Conservation (phyloP, 257 asterid species). For the Capsicum chinense region DNA sequence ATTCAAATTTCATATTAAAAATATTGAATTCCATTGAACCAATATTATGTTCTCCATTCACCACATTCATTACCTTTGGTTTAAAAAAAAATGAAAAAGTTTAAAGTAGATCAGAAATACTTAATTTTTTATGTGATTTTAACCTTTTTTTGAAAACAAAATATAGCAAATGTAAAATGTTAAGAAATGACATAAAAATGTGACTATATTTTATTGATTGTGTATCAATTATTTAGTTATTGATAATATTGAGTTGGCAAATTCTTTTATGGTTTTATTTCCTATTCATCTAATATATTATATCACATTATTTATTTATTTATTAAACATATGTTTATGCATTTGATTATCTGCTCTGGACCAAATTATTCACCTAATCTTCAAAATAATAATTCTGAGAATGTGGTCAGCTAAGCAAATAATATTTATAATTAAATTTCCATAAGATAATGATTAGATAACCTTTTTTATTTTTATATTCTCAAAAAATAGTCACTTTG, state of each 20-base stretch:
- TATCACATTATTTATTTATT: not conserved
- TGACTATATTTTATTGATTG: not conserved
- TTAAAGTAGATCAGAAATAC: too few species aligned
- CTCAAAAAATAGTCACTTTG: too few species aligned
- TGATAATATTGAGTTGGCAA: slow-evolving; percentile 26
- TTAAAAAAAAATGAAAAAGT: too few species aligned
- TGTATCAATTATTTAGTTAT: not conserved
- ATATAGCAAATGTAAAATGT: too few species aligned
- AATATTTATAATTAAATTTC: not conserved
- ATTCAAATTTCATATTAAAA: too few species aligned
- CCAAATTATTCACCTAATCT: slow-evolving; percentile 31
- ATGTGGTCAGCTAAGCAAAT: slow-evolving; percentile 41
- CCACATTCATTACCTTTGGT: too few species aligned
- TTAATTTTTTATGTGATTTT: too few species aligned
- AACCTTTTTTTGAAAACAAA: too few species aligned
- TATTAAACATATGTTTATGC: not conserved
- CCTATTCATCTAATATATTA: slow-evolving; percentile 22
- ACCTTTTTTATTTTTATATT: too few species aligned
- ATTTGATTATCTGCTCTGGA: slow-evolving; percentile 31
- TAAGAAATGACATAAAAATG: too few species aligned
- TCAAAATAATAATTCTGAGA: slow-evolving; percentile 18
- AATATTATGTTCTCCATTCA: too few species aligned
- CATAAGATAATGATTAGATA: not conserved
- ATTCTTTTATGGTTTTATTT: slow-evolving; percentile 23
- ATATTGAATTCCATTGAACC: too few species aligned